Conservation (phyloP, 176 grass and related monocot genomes). For the Bonia amplexicaulis region DNA sequence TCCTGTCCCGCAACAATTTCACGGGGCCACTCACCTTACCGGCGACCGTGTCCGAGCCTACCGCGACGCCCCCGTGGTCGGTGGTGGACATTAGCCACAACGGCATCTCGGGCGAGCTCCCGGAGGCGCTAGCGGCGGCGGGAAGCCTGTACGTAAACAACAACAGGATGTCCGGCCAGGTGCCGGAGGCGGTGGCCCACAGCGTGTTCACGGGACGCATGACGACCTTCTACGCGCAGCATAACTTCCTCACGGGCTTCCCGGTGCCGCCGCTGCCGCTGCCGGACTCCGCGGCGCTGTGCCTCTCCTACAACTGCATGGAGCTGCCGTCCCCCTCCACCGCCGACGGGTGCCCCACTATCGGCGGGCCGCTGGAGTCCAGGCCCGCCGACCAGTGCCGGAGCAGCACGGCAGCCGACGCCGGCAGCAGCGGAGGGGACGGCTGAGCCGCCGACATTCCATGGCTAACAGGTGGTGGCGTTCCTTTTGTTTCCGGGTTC, state of each 20-base stretch:
- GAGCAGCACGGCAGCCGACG: neutral
- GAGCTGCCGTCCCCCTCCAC: slow-evolving; percentile 39
- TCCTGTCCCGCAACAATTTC: slow-evolving; percentile 77
- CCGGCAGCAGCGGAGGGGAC: slow-evolving; percentile 26
- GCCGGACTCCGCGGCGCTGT: slow-evolving; percentile 62
- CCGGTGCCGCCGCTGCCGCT: slow-evolving; percentile 26
- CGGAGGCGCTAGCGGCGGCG: slow-evolving; percentile 48
- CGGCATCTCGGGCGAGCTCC: slow-evolving; percentile 52
- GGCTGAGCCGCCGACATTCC: slow-evolving; percentile 15
- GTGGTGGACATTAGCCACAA: slow-evolving; percentile 85
- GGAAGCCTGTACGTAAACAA: slow-evolving; percentile 73
- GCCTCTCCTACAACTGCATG: slow-evolving; percentile 91
- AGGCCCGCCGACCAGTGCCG: slow-evolving; percentile 64
- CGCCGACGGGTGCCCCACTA: slow-evolving; percentile 49
- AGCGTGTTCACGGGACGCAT: slow-evolving; percentile 55
- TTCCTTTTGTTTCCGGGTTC: neutral
- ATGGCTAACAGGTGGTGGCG: slow-evolving; percentile 18
- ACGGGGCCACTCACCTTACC: slow-evolving; percentile 46
- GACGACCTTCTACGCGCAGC: slow-evolving; percentile 82
- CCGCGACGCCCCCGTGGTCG: slow-evolving; percentile 25
- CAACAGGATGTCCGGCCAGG: slow-evolving; percentile 62
- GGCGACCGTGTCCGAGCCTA: neutral
- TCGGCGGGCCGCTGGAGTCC: slow-evolving; percentile 53
- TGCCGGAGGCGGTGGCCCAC: slow-evolving; percentile 42
- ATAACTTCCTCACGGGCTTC: slow-evolving; percentile 84